These are phyloP conservation scores for Codiaeum variegatum DNA, from an alignment of 441 rosid species.

Conservation along the genomic window DNA sequence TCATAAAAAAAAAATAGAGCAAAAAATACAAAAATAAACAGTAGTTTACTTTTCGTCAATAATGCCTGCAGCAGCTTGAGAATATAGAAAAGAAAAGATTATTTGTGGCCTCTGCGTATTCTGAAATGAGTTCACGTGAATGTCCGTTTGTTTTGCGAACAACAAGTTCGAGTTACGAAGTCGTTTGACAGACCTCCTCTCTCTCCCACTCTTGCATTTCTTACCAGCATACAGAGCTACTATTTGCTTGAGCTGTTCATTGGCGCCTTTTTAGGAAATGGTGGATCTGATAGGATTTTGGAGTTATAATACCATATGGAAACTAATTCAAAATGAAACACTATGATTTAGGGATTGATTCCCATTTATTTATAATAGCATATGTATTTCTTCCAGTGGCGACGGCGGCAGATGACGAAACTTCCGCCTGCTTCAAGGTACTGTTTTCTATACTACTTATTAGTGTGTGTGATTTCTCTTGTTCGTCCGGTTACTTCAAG, in stretches of 20 bases:
- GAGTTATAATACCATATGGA: conserved; percentile 14
- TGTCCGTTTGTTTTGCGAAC: conserved; percentile 53
- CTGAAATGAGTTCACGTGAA: conserved; percentile 59
- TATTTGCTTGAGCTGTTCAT: not conserved
- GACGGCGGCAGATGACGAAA: conserved; percentile 17
- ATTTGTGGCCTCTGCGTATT: conserved; percentile 30
- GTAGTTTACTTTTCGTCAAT: conserved; percentile 14
- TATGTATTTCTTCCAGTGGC: no score
- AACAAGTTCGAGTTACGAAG: conserved; percentile 41
- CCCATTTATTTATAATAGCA: no score
- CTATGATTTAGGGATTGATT: conserved; percentile 2
- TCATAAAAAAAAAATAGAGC: not conserved
- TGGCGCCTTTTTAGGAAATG: conserved; percentile 5
- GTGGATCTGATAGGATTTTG: conserved; percentile 24
- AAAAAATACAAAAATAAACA: not conserved
- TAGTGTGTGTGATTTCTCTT: conserved; percentile 28
- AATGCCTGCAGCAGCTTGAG: conserved; percentile 23
- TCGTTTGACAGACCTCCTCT: conserved; percentile 1
- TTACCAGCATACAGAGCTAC: not conserved
- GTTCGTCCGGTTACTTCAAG: conserved; percentile 47
- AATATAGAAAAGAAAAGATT: conserved; percentile 28
- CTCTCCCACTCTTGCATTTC: conserved; percentile 15
- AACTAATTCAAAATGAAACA: not conserved
- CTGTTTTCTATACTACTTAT: conserved; percentile 25
- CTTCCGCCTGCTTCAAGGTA: conserved; percentile 29